Evolutionary conservation across 306 rosid species (phyloP).

Genomic region (Gastrolobium bilobum): DNA sequence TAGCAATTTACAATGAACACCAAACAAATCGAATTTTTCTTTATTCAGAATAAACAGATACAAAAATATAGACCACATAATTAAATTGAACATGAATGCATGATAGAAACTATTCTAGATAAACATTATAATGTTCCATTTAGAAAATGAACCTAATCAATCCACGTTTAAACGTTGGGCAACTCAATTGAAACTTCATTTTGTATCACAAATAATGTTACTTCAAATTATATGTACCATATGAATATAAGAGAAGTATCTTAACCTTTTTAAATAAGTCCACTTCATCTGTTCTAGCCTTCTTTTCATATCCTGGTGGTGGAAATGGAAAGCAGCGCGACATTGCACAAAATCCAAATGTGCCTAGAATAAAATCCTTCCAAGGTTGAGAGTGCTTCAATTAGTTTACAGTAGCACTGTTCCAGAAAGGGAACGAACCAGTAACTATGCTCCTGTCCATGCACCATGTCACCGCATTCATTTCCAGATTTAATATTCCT

Average conservation of each 20-base stretch:
- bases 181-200: conserved; percentile 21
- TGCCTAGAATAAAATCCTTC: conserved; percentile 59
- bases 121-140: not conserved
- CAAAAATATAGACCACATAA: conserved; percentile 10
- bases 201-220: conserved; percentile 5
- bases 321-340: conserved; percentile 99
- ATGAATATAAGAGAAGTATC: conserved; percentile 46
- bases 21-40: not conserved
- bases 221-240: conserved; percentile 43
- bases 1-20: conserved; percentile 3
- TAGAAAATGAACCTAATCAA: conserved; percentile 13
- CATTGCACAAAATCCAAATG: conserved; percentile 84
- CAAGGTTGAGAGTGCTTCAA: conserved; percentile 55
- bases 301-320: conserved; percentile 94
- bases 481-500: conserved; percentile 78
- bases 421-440: conserved; percentile 80
- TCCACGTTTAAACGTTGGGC: conserved; percentile 13
- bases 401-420: conserved; percentile 65
- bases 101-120: not conserved
- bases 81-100: conserved; percentile 10
- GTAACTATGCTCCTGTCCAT: conserved; percentile 85
- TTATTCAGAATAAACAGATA: not conserved
- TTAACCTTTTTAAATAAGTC: conserved; percentile 79
- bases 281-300: conserved; percentile 69
- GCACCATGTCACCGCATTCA: conserved; percentile 95